A percentile compares a stretch with the other conserved stretches of the same genome.
Evolutionary conservation across 495 filamentous ascomycete genomes (phyloP).

Genomic region (Penicillium cosmopolitanum): DNA sequence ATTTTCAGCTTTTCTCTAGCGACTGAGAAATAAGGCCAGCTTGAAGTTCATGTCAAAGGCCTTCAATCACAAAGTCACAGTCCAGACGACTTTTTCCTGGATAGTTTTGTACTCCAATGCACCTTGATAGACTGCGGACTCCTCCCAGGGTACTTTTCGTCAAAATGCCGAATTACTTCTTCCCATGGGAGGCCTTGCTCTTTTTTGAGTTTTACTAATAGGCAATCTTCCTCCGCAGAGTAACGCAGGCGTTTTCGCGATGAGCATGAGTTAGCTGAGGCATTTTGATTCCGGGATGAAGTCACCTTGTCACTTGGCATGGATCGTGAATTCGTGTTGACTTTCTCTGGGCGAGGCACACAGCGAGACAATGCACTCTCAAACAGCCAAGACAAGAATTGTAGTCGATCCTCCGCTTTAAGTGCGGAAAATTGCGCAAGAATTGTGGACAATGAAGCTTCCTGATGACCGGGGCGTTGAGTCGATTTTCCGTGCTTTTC

Average conservation of each 20-base stretch:
- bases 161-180: slow-evolving; percentile 15
- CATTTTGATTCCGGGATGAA: slow-evolving; percentile 2
- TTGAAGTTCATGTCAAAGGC: neutral
- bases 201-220: slow-evolving; percentile 17
- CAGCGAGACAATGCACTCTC: slow-evolving; percentile 17
- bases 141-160: slow-evolving; percentile 14
- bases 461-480: neutral
- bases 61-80: neutral
- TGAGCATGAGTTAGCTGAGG: neutral
- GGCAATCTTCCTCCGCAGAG: slow-evolving; percentile 10
- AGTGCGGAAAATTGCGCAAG: slow-evolving; percentile 20
- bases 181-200: slow-evolving; percentile 11
- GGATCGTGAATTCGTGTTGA: neutral
- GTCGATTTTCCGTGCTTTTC: neutral
- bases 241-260: slow-evolving; percentile 10
- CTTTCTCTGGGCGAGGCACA: slow-evolving; percentile 1
- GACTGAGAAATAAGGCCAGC: too few species aligned
- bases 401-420: slow-evolving; percentile 15
- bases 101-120: slow-evolving; percentile 11
- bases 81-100: neutral
- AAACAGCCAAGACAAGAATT: slow-evolving; percentile 25
- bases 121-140: slow-evolving; percentile 13
- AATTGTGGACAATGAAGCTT: slow-evolving; percentile 9
- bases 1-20: neutral
- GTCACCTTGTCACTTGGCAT: slow-evolving; percentile 1